Conservation (phyloP, 2,329 filamentous ascomycete species). For the Sclerotinia spermophila region DNA sequence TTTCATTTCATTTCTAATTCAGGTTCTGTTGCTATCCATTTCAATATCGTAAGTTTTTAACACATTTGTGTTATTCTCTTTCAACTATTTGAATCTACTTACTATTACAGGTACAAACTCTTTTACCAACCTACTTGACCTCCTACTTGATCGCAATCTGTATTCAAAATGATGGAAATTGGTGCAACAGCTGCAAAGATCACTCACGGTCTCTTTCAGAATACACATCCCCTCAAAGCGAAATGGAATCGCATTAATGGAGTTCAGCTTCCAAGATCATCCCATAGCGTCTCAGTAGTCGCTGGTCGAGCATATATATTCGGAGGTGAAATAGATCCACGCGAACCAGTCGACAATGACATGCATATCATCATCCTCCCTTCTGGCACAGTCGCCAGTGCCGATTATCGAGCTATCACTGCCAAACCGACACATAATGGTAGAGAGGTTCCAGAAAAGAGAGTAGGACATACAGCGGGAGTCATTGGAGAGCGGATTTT, state of each 20-base stretch:
- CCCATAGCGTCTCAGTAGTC: conserved; percentile 64
- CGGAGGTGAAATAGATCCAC: conserved; percentile 67
- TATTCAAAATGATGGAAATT: conserved; percentile 33
- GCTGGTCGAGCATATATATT: conserved; percentile 64
- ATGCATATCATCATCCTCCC: conserved; percentile 64
- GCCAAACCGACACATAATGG: conserved; percentile 42
- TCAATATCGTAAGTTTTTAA: neutral
- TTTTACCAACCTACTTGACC: neutral
- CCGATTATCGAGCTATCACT: conserved; percentile 58
- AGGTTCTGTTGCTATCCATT: neutral
- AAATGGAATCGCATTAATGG: conserved; percentile 58
- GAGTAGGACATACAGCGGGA: conserved; percentile 70
- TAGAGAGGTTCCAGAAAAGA: conserved; percentile 56
- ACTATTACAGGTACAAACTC: neutral
- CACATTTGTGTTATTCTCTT: neutral
- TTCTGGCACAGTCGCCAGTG: conserved; percentile 49
- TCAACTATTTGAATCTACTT: neutral
- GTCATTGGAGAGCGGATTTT: conserved; percentile 69
- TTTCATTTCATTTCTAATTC: neutral
- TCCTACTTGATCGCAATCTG: neutral
- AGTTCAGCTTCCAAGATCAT: conserved; percentile 64
- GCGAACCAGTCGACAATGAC: conserved; percentile 67
- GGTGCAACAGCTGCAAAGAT: conserved; percentile 27
- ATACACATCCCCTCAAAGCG: conserved; percentile 44
- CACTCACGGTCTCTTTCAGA: conserved; percentile 30